Evolutionary conservation across 169 alveolate genomes (phyloP).

Genomic region (Eimeria falciformis): DNA sequence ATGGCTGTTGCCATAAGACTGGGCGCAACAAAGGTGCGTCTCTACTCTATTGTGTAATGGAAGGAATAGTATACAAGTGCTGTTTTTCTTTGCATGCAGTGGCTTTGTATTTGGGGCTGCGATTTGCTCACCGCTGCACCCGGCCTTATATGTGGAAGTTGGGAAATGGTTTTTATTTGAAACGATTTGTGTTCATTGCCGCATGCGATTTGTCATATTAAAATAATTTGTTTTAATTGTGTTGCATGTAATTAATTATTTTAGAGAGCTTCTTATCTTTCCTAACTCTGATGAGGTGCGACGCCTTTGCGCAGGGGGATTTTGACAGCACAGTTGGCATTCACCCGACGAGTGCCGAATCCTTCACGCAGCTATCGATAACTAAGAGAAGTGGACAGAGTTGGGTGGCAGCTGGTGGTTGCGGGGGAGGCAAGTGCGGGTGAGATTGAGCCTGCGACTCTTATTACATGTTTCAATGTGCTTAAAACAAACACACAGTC

Average conservation of each 20-base stretch:
- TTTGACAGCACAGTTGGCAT: slow-evolving; percentile 94
- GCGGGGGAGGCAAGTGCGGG: slow-evolving; percentile 97
- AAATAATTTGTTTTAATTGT: background rate
- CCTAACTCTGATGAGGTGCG: background rate
- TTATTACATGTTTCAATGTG: background rate
- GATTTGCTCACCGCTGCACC: background rate
- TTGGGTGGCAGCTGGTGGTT: slow-evolving; percentile 94
- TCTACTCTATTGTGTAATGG: background rate
- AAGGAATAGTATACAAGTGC: background rate
- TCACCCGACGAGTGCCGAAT: slow-evolving; percentile 99
- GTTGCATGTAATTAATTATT: background rate
- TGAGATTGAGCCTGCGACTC: slow-evolving; percentile 74
- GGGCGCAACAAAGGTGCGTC: slow-evolving; percentile 93
- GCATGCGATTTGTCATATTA: background rate
- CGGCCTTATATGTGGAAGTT: background rate
- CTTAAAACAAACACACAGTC: no score
- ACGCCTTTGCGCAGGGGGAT: slow-evolving; percentile 80
- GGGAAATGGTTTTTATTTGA: background rate
- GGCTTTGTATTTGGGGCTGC: background rate
- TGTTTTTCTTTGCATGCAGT: background rate
- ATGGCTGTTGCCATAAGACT: slow-evolving; percentile 95
- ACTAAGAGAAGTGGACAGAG: slow-evolving; percentile 92
- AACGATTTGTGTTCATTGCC: background rate
- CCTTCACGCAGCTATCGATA: slow-evolving; percentile 87
- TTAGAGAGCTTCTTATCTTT: background rate